These are phyloP conservation scores for Talaromyces verruculosus DNA, from an alignment of 2,329 filamentous ascomycete species.

Conservation along the genomic window DNA sequence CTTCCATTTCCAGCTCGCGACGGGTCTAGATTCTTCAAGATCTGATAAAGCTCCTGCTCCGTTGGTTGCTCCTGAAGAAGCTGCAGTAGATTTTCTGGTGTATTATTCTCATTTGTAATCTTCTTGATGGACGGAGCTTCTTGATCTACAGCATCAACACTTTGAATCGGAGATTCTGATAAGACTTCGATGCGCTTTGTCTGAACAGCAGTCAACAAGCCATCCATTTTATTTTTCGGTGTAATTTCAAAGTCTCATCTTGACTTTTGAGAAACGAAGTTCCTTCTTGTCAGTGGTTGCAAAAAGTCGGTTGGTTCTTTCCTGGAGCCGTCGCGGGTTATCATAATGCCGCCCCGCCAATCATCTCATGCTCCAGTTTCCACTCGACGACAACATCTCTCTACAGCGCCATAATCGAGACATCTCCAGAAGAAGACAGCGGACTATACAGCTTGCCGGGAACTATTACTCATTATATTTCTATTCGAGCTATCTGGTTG, in stretches of 20 bases:
- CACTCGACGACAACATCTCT: constrained; percentile 8
- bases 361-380: background rate
- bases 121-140: background rate
- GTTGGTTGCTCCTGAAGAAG: constrained; percentile 44
- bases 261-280: background rate
- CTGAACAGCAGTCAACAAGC: constrained; percentile 41
- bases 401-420: background rate
- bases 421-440: background rate
- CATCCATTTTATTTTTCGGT: constrained; percentile 34
- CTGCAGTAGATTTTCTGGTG: constrained; percentile 31
- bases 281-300: background rate
- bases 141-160: background rate
- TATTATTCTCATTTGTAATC: background rate
- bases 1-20: constrained; percentile 27
- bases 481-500: background rate
- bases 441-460: background rate
- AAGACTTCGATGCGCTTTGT: constrained; percentile 30
- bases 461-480: no score
- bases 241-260: background rate
- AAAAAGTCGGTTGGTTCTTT: constrained; percentile 13
- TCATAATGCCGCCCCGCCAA: constrained; percentile 16
- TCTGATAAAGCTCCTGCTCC: constrained; percentile 32
- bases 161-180: constrained; percentile 20
- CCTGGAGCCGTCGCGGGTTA: constrained; percentile 31
- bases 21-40: constrained; percentile 40